Base-by-base conservation (phyloP, 2,329 filamentous ascomycete species). In the Alternaria alternata region DNA sequence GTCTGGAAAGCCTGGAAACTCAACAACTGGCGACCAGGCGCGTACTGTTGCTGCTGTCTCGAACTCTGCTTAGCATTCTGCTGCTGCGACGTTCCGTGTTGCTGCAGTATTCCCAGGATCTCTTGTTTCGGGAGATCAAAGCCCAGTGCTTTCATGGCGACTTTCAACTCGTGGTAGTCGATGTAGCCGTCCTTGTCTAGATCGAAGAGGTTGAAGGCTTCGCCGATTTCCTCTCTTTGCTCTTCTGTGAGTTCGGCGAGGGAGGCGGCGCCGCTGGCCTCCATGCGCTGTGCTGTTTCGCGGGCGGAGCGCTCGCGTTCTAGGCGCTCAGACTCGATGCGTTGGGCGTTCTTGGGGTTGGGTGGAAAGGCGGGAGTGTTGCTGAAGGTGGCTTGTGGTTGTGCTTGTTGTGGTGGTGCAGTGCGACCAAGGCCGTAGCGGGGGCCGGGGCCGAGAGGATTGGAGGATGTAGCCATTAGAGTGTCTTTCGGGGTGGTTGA, bases 111-210 rank as follows among this genome's bases (percentile, higher is more conserved):
- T 46, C 86, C 83, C 72, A 94, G 89, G 62, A 97, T 93, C 70
- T 96, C 93, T 63, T 88, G 84, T 79, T 97, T 97, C 60, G 92
- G 87, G 51, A 97, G 85, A 73, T 96, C 93, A 82, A 98, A 98
- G 66, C 95, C 95, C 1, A 99, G 88, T 4, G 95, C 95, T 78
- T 96, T 95, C 72, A 98, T 89, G 62, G 94, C 93, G 81, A 98
- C 95, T 80, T 95, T 94, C 78, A 98, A 92, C 81, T 99, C 95
- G 82, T 98, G 95, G 84, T 97, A 98, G 83, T 98, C 94, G 75
- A 99, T 92, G 79, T 91, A 89, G 47, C 89, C 87, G 82, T 98
- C 94, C 78, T 96, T 94, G 84, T 98, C 94, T 74, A 97, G 91
- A 79, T 98, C 95, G 85, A 99, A 98, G 67, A 98, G 89, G 63